phyloP scores from a whole-genome alignment of 2,329 filamentous ascomycete genomes.

The Colletotrichum chlorophyti region DNA sequence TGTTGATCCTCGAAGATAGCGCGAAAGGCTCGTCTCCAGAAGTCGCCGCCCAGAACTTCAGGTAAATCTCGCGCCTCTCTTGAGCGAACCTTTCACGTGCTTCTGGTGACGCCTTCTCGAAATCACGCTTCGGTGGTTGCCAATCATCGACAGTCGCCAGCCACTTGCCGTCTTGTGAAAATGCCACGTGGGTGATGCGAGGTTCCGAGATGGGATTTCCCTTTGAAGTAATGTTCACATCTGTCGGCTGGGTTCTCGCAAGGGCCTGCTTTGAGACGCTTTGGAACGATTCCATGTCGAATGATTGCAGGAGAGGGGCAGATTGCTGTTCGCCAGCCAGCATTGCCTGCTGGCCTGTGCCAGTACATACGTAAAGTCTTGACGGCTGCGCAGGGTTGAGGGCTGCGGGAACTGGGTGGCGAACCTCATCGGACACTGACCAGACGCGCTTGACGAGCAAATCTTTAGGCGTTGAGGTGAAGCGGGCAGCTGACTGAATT shows the following conservation, averaged over 20 bases:
- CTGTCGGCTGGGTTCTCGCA: slow-evolving; percentile 85
- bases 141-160: slow-evolving; percentile 92
- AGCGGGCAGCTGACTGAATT: slow-evolving; percentile 71
- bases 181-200: slow-evolving; percentile 74
- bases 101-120: slow-evolving; percentile 52
- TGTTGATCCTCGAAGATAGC: slow-evolving; percentile 82
- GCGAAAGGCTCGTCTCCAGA: slow-evolving; percentile 66
- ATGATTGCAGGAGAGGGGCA: slow-evolving; percentile 76
- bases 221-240: slow-evolving; percentile 76
- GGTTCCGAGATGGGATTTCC: slow-evolving; percentile 78
- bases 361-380: slow-evolving; percentile 72
- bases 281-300: slow-evolving; percentile 80
- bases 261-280: slow-evolving; percentile 88
- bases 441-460: slow-evolving; percentile 60
- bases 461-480: slow-evolving; percentile 57
- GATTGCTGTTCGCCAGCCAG: slow-evolving; percentile 57
- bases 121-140: slow-evolving; percentile 75
- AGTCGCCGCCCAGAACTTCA: slow-evolving; percentile 89
- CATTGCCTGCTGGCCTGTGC: slow-evolving; percentile 64
- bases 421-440: slow-evolving; percentile 49
- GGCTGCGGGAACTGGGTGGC: slow-evolving; percentile 62
- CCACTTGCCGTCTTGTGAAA: slow-evolving; percentile 86
- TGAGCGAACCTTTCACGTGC: slow-evolving; percentile 52
- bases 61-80: slow-evolving; percentile 73
- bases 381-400: slow-evolving; percentile 69